phyloP scores from a whole-genome alignment of 441 rosid species.

The Geranium incanum region DNA sequence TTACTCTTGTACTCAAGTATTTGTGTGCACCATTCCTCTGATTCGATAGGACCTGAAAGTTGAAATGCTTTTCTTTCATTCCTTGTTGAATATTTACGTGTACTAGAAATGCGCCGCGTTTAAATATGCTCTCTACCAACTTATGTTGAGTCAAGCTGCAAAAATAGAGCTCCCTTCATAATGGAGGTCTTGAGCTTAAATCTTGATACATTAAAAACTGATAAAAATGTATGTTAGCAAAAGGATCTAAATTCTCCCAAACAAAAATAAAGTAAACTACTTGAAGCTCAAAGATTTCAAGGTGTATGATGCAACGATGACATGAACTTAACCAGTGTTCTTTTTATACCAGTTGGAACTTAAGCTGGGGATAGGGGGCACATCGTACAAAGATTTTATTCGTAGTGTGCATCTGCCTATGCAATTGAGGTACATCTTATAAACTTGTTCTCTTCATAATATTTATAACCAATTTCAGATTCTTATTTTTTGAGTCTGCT shows the following conservation, averaged over 20 bases:
- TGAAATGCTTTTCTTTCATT: neutral
- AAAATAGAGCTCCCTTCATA: too few relatives aligned
- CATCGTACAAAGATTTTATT: slow-evolving; percentile 84
- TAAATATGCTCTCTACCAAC: neutral
- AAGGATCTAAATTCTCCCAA: neutral
- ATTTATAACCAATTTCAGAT: neutral
- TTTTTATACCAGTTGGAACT: slow-evolving; percentile 65
- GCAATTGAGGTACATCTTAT: slow-evolving; percentile 65
- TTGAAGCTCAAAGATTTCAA: neutral
- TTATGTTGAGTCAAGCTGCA: too few relatives aligned
- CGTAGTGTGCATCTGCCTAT: slow-evolving; percentile 65
- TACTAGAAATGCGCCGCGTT: neutral
- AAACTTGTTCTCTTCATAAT: neutral
- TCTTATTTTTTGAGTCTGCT: slow-evolving; percentile 4
- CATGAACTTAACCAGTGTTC: neutral
- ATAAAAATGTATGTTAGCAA: neutral
- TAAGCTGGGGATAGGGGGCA: slow-evolving; percentile 88
- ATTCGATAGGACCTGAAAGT: neutral
- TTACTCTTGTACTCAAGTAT: slow-evolving; percentile 15
- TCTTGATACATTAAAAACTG: neutral
- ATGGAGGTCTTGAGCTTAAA: too few relatives aligned
- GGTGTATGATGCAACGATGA: neutral
- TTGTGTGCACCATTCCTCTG: neutral
- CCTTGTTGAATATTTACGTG: neutral
- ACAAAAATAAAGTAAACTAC: neutral